These are phyloP conservation scores for Erysimum pusillum DNA, from an alignment of 441 rosid genomes.

Conservation along the genomic window DNA sequence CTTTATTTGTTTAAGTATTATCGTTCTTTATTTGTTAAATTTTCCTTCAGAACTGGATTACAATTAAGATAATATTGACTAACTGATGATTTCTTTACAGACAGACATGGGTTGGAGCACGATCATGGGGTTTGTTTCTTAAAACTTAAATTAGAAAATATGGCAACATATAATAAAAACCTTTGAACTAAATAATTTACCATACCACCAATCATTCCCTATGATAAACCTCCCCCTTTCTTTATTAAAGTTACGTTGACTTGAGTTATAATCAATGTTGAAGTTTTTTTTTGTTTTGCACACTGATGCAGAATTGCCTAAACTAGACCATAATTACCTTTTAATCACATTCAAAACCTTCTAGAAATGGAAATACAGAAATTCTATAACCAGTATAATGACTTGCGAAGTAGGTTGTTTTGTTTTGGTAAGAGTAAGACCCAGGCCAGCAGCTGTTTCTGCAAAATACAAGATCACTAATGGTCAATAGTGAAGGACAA, in stretches of 20 bases:
- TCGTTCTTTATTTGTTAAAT: too few relatives aligned
- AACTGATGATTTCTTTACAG: neutral
- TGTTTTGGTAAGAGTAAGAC: slow-evolving; percentile 6
- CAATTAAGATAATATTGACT: slow-evolving; percentile 10
- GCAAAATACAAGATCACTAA: neutral
- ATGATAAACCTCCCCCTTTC: too few relatives aligned
- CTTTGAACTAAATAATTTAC: too few relatives aligned
- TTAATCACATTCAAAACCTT: slow-evolving; percentile 6
- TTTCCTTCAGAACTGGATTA: neutral
- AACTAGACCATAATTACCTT: neutral
- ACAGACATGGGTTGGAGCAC: too few relatives aligned
- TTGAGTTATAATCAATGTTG: too few relatives aligned
- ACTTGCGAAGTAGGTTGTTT: neutral
- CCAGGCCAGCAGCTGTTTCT: neutral
- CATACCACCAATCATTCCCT: too few relatives aligned
- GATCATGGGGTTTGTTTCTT: too few relatives aligned
- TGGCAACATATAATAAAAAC: too few relatives aligned
- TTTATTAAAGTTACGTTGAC: too few relatives aligned
- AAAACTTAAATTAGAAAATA: too few relatives aligned
- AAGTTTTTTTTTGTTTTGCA: neutral
- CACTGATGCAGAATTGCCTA: neutral
- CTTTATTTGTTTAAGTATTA: too few relatives aligned
- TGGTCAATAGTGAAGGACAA: neutral
- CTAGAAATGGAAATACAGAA: neutral
- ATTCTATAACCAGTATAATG: neutral